These are phyloP conservation scores for Coemansia sp. DNA, from an alignment of 192 early-diverging fungal genomes.

Conservation along the genomic window DNA sequence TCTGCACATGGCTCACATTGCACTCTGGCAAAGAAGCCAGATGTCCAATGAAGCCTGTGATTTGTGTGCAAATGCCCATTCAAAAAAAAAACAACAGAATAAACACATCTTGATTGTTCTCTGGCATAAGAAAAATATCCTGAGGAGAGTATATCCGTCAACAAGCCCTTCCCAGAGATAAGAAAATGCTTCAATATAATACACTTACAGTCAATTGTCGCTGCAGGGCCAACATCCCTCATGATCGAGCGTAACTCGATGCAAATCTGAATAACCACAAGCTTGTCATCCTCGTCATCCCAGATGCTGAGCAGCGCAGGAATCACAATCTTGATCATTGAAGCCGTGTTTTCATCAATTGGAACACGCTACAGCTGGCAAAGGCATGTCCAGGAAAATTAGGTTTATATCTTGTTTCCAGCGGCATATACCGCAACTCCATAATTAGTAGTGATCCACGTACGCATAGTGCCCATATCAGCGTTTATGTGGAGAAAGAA, in stretches of 20 bases:
- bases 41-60: neutral
- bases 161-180: neutral
- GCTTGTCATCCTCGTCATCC: constrained; percentile 81
- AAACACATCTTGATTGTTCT: neutral
- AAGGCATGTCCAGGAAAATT: neutral
- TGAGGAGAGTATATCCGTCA: neutral
- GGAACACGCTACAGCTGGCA: constrained; percentile 57
- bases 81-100: neutral
- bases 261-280: constrained; percentile 79
- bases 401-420: no score
- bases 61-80: neutral
- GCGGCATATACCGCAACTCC: neutral
- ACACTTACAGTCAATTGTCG: constrained; percentile 52
- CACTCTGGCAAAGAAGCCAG: neutral
- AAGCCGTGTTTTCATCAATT: constrained; percentile 74
- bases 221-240: constrained; percentile 72
- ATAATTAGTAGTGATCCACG: neutral
- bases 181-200: neutral
- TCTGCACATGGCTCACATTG: neutral
- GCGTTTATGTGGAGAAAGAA: neutral
- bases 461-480: neutral
- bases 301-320: constrained; percentile 71
- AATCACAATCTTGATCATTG: constrained; percentile 68
- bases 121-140: neutral
- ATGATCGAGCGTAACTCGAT: constrained; percentile 70